A percentile compares a stretch with the other conserved stretches of the same genome.
These are phyloP conservation scores for Leccinum olivaceopallidum DNA, from an alignment of 768 basidiomycete species.

Conservation along the genomic window DNA sequence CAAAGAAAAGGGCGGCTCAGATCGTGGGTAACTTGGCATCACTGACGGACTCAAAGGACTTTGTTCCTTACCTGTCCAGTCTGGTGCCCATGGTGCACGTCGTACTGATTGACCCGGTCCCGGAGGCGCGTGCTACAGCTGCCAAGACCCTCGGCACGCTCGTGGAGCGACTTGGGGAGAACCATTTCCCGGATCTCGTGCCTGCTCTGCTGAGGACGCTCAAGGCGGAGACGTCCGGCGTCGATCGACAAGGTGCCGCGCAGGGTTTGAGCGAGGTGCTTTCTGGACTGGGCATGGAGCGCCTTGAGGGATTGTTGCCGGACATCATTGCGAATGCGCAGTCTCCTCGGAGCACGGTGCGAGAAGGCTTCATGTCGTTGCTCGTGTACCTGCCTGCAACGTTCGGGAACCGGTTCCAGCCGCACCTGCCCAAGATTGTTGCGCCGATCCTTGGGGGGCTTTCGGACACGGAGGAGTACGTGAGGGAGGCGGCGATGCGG, in stretches of 20 bases:
- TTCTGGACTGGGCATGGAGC: constrained; percentile 95
- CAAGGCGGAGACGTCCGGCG: constrained; percentile 91
- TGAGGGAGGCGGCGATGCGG: constrained; percentile 96
- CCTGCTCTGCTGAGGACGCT: constrained; percentile 85
- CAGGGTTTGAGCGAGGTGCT: constrained; percentile 96
- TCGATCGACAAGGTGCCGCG: constrained; percentile 96
- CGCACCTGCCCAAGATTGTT: constrained; percentile 93
- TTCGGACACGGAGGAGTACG: constrained; percentile 92
- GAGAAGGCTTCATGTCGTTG: constrained; percentile 98
- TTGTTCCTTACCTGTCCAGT: constrained; percentile 82
- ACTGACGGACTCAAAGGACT: constrained; percentile 86
- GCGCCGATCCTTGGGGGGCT: constrained; percentile 89
- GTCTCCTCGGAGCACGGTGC: constrained; percentile 85
- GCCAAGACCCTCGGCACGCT: constrained; percentile 95
- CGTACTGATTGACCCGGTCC: constrained; percentile 95
- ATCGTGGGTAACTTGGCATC: constrained; percentile 98
- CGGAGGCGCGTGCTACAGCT: constrained; percentile 95
- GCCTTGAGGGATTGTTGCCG: constrained; percentile 90
- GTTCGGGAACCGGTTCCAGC: constrained; percentile 95
- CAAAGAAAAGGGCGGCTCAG: constrained; percentile 93
- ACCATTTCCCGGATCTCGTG: constrained; percentile 94
- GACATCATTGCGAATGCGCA: constrained; percentile 92
- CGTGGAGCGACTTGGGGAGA: constrained; percentile 94
- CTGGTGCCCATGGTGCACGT: constrained; percentile 89
- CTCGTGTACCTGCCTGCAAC: constrained; percentile 95